phyloP scores from a whole-genome alignment of 2,329 filamentous ascomycete species.

The Fonsecaea pedrosoi region DNA sequence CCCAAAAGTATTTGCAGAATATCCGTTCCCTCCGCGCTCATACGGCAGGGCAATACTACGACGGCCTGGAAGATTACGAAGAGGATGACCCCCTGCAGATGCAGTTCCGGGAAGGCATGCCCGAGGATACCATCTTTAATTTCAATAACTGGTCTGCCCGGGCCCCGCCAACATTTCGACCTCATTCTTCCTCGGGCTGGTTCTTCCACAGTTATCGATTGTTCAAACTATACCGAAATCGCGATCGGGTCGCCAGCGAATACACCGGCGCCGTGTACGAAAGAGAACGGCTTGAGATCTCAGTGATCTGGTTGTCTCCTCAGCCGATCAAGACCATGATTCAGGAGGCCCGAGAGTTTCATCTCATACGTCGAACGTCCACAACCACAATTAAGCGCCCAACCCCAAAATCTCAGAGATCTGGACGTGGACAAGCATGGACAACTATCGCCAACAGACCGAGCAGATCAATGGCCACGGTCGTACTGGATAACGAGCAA shows the following conservation, averaged over 20 bases:
- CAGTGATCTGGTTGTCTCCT: slow-evolving; percentile 56
- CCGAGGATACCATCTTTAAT: slow-evolving; percentile 55
- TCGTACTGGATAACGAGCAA: slow-evolving; percentile 72
- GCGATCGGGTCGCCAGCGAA: slow-evolving; percentile 42
- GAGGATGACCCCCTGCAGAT: slow-evolving; percentile 43
- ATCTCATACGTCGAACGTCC: slow-evolving; percentile 50
- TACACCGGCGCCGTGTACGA: slow-evolving; percentile 40
- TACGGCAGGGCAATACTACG: slow-evolving; percentile 52
- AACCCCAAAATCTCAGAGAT: slow-evolving; percentile 48
- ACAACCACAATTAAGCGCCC: slow-evolving; percentile 57
- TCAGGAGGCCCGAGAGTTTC: slow-evolving; percentile 53
- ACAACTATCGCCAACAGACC: slow-evolving; percentile 36
- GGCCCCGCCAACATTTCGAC: slow-evolving; percentile 57
- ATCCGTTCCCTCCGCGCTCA: slow-evolving; percentile 64
- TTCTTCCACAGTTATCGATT: slow-evolving; percentile 53
- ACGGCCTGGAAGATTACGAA: slow-evolving; percentile 44
- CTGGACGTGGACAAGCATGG: slow-evolving; percentile 33
- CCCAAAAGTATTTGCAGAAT: slow-evolving; percentile 59
- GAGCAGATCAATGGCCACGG: slow-evolving; percentile 73
- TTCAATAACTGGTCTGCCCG: slow-evolving; percentile 58
- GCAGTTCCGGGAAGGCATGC: slow-evolving; percentile 40
- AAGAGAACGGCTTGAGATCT: slow-evolving; percentile 53
- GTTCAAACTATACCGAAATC: slow-evolving; percentile 51
- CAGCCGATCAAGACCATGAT: slow-evolving; percentile 58
- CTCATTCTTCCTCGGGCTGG: slow-evolving; percentile 54